phyloP scores from a whole-genome alignment of 148 eudicot species.

The Rhododendron kiyosumense region DNA sequence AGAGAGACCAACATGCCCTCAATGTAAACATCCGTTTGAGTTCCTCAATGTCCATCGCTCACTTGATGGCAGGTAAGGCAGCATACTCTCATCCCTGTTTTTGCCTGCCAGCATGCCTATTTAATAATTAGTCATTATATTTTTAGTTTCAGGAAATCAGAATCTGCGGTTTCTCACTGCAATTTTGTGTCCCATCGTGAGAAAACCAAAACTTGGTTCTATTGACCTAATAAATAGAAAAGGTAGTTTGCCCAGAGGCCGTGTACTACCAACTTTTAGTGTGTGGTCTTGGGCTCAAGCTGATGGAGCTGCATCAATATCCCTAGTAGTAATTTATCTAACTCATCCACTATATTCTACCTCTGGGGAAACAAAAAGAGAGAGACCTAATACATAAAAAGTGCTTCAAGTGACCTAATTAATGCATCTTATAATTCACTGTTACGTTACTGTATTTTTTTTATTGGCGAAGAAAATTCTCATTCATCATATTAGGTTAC shows the following conservation, averaged over 20 bases:
- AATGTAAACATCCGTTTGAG: conserved; percentile 86
- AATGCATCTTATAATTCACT: not conserved
- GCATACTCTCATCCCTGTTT: not conserved
- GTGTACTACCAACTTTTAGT: not conserved
- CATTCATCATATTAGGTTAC: not conserved
- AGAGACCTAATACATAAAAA: not conserved
- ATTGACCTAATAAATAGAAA: not conserved
- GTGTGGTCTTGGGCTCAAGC: not conserved
- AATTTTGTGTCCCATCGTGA: not conserved
- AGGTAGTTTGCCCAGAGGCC: not conserved
- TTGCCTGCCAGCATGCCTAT: not conserved
- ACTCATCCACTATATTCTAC: not conserved
- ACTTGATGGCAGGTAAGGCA: conserved; percentile 77
- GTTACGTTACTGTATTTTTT: not conserved
- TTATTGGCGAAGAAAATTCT: no score
- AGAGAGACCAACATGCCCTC: conserved; percentile 82
- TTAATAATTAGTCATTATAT: not conserved
- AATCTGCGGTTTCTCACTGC: not conserved
- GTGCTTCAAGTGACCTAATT: not conserved
- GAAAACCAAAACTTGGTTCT: not conserved
- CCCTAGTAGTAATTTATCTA: not conserved
- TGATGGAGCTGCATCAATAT: not conserved
- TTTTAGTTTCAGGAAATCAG: not conserved
- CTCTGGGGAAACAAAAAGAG: not conserved
- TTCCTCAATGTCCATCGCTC: conserved; percentile 65